phyloP scores from a whole-genome alignment of 2,329 filamentous ascomycete species.

The Aspergillus felis region DNA sequence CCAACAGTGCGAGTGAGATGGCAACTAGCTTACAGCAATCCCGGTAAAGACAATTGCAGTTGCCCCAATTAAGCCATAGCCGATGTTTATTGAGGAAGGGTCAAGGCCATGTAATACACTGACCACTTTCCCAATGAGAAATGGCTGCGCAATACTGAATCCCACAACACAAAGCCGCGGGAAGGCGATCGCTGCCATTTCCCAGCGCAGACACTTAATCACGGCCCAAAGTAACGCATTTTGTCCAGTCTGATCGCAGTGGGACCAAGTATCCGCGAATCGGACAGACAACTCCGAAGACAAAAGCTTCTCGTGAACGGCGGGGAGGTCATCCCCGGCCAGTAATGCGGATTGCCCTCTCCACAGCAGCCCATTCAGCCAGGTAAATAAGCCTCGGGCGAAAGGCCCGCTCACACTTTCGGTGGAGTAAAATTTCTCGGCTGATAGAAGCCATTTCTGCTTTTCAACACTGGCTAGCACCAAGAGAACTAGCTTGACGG shows the following conservation, averaged over 20 bases:
- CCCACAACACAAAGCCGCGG: constrained; percentile 14
- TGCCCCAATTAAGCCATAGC: constrained; percentile 10
- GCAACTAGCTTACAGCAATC: constrained; percentile 7
- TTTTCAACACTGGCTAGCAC: constrained; percentile 39
- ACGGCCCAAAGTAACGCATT: constrained; percentile 11
- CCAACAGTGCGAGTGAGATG: background rate
- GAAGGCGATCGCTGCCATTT: constrained; percentile 9
- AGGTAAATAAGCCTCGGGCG: constrained; percentile 43
- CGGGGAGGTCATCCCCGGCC: constrained; percentile 4
- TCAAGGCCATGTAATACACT: constrained; percentile 1
- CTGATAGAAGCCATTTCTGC: constrained; percentile 23
- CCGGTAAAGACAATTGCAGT: constrained; percentile 10
- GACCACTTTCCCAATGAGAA: constrained; percentile 12
- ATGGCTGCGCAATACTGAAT: constrained; percentile 16
- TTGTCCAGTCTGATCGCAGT: constrained; percentile 1
- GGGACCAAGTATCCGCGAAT: constrained; percentile 2
- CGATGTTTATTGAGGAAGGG: constrained; percentile 4
- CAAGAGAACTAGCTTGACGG: constrained; percentile 35
- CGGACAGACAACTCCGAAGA: too few relatives aligned
- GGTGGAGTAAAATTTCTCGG: constrained; percentile 32
- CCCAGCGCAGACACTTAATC: constrained; percentile 14
- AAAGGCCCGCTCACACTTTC: constrained; percentile 47
- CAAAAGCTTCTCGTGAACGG: constrained; percentile 6
- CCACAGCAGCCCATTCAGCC: constrained; percentile 32
- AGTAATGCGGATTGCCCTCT: constrained; percentile 9